Evolutionary conservation across 495 filamentous ascomycete genomes (phyloP), one percentile per base, ranked within the genome.

Genomic region (Daldinia bambusicola): DNA sequence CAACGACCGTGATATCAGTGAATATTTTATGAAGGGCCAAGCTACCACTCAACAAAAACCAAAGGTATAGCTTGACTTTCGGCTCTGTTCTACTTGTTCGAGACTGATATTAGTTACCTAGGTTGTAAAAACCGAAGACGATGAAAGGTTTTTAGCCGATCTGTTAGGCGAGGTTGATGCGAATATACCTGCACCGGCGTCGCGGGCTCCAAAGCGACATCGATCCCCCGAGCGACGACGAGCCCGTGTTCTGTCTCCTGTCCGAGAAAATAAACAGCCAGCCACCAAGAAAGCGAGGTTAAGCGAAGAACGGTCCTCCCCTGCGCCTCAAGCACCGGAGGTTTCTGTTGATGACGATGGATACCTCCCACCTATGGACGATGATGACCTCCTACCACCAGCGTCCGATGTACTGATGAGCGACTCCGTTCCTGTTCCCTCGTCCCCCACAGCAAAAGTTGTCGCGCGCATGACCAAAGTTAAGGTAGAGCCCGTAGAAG

Each of bases 101-200:
- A n/a, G 45, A 18, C 18, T 45, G 32, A 56, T 69, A 5, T 40
- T 12, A 57, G 2, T 16, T 63, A 3, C 26, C 26, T 26, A 85
- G 84, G 77, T 79, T 53, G 75, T 86, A 56, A 87, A 88, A 73
- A 97, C 93, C 5, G 90, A 92, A 70, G 93, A 94, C 58, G 94
- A 98, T 72, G 90, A 92, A 66, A 90, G 89, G 63, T 98, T 97
- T 76, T 86, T 99, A 80, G 87, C 86, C 2, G 89, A 91, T 73
- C 85, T 99, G 5, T 87, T 99, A 4, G 93, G 89, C 67, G 93
- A 98, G 80, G 91, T 99, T 43, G 93, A 98, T 78, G 88, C 86
- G 59, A 96, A 97, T 73, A 81, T 91, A 31, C 86, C 89, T n/a
- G 85, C 85, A 36, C 85, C 86, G 7, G 76, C 80, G 18, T 78